Evolutionary conservation across 2,329 filamentous ascomycete genomes (phyloP), one percentile per base, ranked within the genome.

Genomic region (Talaromyces amestolkiae): DNA sequence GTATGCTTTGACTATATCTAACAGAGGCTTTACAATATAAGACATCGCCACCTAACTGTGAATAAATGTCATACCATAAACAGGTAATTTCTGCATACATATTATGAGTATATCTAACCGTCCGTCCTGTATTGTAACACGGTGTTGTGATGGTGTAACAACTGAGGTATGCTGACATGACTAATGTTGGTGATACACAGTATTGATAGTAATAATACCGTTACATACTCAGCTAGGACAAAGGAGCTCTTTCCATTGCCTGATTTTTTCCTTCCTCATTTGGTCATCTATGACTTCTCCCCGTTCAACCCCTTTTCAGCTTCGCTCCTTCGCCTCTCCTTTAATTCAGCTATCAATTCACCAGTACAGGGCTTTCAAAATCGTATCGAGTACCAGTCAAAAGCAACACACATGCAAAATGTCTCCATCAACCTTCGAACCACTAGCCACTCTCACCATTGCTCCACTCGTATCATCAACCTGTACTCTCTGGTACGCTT

Each of bases 401-500:
- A 0, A 2, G 17, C 22, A 59, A 13, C 19, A 33, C 56, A 17
- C 13, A 43, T n/a, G 15, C 37, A 59, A 19, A 2, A 59, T 43
- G 37, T 59, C 15, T 1, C 17, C 15, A 10, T 27, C n/a, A 1
- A 19, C 6, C 19, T 9, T 45, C 37, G 43, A 17, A 9, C 56
- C 22, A 41, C 37, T 59, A 13, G 8, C 7, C 15, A 37, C 37
- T 59, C 56, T 59, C 37, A 35, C 37, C 56, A 13, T 43, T 13
- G 37, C 37, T 3, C 56, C 56, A 19, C 35, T 59, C 13, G 15
- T 59, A 7, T 45, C 56, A 43, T 59, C 56, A 11, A 59, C 56
- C 39, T 59, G 56, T 19, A 59, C 56, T 1, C 24, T 59, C 19
- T 59, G 56, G 56, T 59, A 59, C 56, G 56, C 56, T 2, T 59